A percentile compares a stretch with the other conserved stretches of the same genome.
Evolutionary conservation across 202 grass and related monocot species (phyloP).

Genomic region (Brachypodium distachyon): DNA sequence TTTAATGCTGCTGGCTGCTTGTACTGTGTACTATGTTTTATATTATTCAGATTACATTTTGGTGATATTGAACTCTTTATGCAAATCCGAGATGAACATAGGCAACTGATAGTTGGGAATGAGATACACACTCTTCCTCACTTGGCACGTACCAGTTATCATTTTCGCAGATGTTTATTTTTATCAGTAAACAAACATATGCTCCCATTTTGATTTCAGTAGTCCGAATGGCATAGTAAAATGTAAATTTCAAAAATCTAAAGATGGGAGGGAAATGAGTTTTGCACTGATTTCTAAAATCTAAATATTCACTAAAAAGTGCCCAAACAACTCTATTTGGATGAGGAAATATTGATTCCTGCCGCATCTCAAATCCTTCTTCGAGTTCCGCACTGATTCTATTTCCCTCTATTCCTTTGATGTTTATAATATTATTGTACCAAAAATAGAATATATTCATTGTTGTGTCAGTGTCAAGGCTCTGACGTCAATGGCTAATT

Average conservation of each 20-base stretch:
- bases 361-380: not conserved
- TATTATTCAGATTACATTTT: constrained; percentile 11
- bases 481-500: not conserved
- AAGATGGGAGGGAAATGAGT: not conserved
- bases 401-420: not conserved
- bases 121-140: not conserved
- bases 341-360: not conserved
- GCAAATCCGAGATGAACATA: not conserved
- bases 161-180: not conserved
- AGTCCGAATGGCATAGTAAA: not conserved
- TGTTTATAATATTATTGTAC: not conserved
- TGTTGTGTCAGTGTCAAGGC: not conserved
- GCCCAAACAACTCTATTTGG: not conserved
- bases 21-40: not conserved
- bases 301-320: not conserved
- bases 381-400: not conserved
- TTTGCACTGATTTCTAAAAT: too few relatives aligned
- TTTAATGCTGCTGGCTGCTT: not conserved
- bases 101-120: not conserved
- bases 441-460: not conserved
- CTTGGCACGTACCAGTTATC: not conserved
- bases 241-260: not conserved
- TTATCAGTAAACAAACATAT: not conserved
- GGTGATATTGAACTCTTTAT: not conserved
- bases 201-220: constrained; percentile 3